phyloP scores from a whole-genome alignment of 2,329 filamentous ascomycete species.

The Paecilomyces formosus region DNA sequence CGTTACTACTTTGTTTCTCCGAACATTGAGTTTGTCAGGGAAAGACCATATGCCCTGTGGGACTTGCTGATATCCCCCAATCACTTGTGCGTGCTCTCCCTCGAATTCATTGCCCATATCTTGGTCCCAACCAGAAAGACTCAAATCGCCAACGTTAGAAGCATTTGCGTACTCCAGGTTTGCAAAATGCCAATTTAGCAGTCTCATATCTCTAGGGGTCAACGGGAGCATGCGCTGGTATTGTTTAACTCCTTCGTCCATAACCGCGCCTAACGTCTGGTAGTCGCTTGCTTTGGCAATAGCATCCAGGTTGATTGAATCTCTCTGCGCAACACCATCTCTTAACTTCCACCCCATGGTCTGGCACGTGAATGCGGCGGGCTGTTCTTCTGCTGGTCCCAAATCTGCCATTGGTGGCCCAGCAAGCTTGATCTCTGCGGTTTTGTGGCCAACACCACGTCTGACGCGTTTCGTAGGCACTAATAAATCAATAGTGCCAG shows the following conservation, averaged over 20 bases:
- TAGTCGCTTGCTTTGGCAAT: slow-evolving; percentile 53
- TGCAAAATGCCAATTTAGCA: slow-evolving; percentile 97
- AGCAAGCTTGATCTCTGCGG: slow-evolving; percentile 44
- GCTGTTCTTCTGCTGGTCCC: slow-evolving; percentile 60
- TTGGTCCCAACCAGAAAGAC: slow-evolving; percentile 89
- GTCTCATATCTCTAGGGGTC: slow-evolving; percentile 74
- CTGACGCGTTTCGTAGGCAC: slow-evolving; percentile 36
- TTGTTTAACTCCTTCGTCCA: slow-evolving; percentile 84
- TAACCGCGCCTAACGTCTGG: slow-evolving; percentile 79
- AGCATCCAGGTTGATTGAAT: slow-evolving; percentile 63
- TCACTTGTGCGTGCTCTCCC: slow-evolving; percentile 84
- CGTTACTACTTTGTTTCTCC: slow-evolving; percentile 64
- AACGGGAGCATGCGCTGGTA: slow-evolving; percentile 78
- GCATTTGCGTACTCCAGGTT: slow-evolving; percentile 98
- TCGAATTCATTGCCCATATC: slow-evolving; percentile 98
- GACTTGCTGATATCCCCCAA: slow-evolving; percentile 89
- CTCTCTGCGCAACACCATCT: slow-evolving; percentile 52
- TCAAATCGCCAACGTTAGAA: slow-evolving; percentile 76
- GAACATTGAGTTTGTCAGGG: slow-evolving; percentile 69
- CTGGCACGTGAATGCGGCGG: slow-evolving; percentile 69
- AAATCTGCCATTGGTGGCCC: slow-evolving; percentile 48
- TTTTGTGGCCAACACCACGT: slow-evolving; percentile 37
- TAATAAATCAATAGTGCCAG: slow-evolving; percentile 43
- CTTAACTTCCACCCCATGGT: slow-evolving; percentile 77
- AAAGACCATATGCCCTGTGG: slow-evolving; percentile 77